A percentile compares a stretch with the other conserved stretches of the same genome.
Evolutionary conservation across 768 basidiomycete genomes (phyloP).

Genomic region (Tylopilus sp.): DNA sequence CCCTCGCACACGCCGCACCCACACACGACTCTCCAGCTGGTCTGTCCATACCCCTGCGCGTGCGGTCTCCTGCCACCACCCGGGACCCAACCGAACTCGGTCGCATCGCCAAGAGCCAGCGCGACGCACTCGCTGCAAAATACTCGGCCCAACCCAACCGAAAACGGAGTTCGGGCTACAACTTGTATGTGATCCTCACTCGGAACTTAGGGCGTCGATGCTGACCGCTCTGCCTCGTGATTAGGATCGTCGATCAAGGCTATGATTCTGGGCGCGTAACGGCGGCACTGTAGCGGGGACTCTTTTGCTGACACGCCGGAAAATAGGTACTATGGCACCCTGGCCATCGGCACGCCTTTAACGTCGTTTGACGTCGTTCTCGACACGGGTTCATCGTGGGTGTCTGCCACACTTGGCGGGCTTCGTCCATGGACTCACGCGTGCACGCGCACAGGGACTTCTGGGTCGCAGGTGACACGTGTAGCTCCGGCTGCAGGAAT

Average conservation of each 20-base stretch:
- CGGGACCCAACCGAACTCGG: constrained; percentile 9
- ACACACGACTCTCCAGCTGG: constrained; percentile 3
- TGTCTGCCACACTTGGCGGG: background rate
- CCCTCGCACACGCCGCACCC: constrained; percentile 14
- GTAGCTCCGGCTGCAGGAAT: constrained; percentile 30
- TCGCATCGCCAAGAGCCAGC: constrained; percentile 42
- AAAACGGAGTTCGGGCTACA: constrained; percentile 49
- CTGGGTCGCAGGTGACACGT: constrained; percentile 43
- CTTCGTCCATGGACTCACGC: background rate
- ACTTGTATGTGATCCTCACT: constrained; percentile 38
- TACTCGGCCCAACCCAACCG: constrained; percentile 36
- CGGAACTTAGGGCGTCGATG: background rate
- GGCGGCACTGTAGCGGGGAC: too few species aligned
- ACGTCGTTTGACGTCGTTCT: constrained; percentile 47
- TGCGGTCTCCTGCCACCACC: constrained; percentile 8
- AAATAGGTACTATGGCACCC: constrained; percentile 34
- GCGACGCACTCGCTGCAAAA: constrained; percentile 40
- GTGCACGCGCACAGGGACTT: constrained; percentile 40
- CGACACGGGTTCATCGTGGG: constrained; percentile 47
- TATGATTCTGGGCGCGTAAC: constrained; percentile 56
- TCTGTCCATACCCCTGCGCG: constrained; percentile 19
- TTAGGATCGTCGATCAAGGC: constrained; percentile 63
- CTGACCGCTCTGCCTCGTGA: constrained; percentile 1
- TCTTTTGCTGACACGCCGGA: background rate
- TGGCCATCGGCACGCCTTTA: constrained; percentile 45